phyloP scores from a whole-genome alignment of 2,329 filamentous ascomycete genomes.

The Phyllosticta citriasiana region DNA sequence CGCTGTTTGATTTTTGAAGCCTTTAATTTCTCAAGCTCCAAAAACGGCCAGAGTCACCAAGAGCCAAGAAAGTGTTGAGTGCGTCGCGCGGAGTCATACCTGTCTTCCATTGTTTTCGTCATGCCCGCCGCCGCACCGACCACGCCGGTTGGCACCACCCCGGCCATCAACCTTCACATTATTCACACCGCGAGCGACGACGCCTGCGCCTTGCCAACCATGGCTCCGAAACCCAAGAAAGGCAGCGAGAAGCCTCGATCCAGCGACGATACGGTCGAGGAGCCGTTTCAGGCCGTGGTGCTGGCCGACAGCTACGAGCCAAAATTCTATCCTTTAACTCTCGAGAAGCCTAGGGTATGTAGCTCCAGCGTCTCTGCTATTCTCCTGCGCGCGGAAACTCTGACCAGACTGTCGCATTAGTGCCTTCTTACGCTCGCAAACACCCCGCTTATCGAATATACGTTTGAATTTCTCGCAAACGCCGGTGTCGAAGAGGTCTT shows the following conservation, averaged over 20 bases:
- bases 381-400: conserved; percentile 7
- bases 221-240: conserved; percentile 41
- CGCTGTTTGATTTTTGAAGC: background rate
- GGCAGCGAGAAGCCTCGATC: conserved; percentile 25
- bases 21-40: background rate
- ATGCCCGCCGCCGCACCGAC: background rate
- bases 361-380: background rate
- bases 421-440: conserved; percentile 91
- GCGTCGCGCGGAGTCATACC: background rate
- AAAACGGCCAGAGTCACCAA: background rate
- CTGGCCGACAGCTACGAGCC: conserved; percentile 93
- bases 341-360: conserved; percentile 76
- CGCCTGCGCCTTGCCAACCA: conserved; percentile 14
- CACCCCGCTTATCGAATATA: conserved; percentile 93
- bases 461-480: conserved; percentile 89
- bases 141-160: background rate
- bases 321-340: conserved; percentile 77
- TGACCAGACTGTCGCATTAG: conserved; percentile 35
- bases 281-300: conserved; percentile 54
- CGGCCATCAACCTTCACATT: background rate
- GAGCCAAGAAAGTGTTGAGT: background rate
- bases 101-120: background rate
- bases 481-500: conserved; percentile 92
- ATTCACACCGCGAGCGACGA: background rate
- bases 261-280: conserved; percentile 48